These are phyloP conservation scores for Sutorius australiensis DNA, from an alignment of 768 basidiomycete species.

Conservation along the genomic window DNA sequence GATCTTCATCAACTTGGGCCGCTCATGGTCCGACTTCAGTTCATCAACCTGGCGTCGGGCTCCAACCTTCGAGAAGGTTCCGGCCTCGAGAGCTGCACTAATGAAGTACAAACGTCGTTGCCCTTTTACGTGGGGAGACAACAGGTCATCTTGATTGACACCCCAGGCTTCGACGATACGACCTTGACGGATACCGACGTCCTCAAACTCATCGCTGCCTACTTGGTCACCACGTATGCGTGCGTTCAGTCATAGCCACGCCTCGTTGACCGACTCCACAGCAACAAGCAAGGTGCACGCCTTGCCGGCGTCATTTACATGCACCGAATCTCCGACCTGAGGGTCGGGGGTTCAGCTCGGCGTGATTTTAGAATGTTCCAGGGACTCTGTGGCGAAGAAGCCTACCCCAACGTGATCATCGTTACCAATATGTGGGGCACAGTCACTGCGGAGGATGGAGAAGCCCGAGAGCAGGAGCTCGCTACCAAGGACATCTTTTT, in stretches of 20 bases:
- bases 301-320: conserved; percentile 51
- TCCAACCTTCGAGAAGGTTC: conserved; percentile 31
- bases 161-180: conserved; percentile 62
- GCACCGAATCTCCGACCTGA: conserved; percentile 49
- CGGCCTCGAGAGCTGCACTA: conserved; percentile 36
- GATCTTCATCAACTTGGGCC: not conserved
- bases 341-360: conserved; percentile 45
- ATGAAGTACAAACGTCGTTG: conserved; percentile 28
- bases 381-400: conserved; percentile 49
- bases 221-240: conserved; percentile 32
- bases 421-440: conserved; percentile 53
- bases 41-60: conserved; percentile 36
- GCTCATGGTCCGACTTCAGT: conserved; percentile 23
- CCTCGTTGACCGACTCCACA: conserved; percentile 17
- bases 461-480: conserved; percentile 45
- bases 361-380: conserved; percentile 51
- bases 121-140: conserved; percentile 30
- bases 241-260: not conserved
- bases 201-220: conserved; percentile 46
- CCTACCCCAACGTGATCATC: conserved; percentile 48
- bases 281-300: conserved; percentile 34
- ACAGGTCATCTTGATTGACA: conserved; percentile 51
- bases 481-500: conserved; percentile 41
- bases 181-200: conserved; percentile 46
- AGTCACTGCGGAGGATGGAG: conserved; percentile 34